Percentiles rank a stretch among this genome's conserved stretches.
phyloP scores from a whole-genome alignment of 495 filamentous ascomycete species.

The Podospora appendiculata region DNA sequence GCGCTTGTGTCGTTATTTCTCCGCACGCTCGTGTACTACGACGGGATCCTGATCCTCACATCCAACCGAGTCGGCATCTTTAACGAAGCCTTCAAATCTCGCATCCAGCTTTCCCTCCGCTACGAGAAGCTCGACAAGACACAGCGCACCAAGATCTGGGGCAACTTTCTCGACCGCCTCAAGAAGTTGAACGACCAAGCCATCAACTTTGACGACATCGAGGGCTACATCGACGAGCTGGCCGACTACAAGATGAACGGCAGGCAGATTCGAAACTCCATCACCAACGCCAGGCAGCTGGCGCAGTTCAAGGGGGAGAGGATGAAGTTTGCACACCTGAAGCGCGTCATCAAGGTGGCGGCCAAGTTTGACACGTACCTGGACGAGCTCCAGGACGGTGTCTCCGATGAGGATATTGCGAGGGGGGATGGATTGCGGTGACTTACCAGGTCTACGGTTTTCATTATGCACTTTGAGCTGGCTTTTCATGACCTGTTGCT shows the following conservation, averaged over 20 bases:
- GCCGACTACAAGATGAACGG: slow-evolving; percentile 42
- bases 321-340: slow-evolving; percentile 10
- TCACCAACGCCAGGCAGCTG: slow-evolving; percentile 39
- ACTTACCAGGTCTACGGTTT: neutral
- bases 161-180: slow-evolving; percentile 27
- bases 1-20: slow-evolving; percentile 44
- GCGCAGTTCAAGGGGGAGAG: slow-evolving; percentile 13
- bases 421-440: neutral
- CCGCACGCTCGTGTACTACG: slow-evolving; percentile 44
- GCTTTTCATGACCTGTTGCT: too few relatives aligned
- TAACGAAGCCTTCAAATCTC: slow-evolving; percentile 32
- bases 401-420: neutral
- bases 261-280: slow-evolving; percentile 51
- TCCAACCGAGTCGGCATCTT: slow-evolving; percentile 35
- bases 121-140: slow-evolving; percentile 21
- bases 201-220: neutral
- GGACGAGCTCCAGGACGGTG: neutral
- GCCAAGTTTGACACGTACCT: slow-evolving; percentile 17
- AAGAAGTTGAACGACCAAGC: neutral
- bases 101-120: slow-evolving; percentile 31
- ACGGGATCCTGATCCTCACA: slow-evolving; percentile 40
- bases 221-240: slow-evolving; percentile 29
- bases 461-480: too few relatives aligned
- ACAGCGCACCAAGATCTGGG: slow-evolving; percentile 31
- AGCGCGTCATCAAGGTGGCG: slow-evolving; percentile 14